These are phyloP conservation scores for Sanghuangporus baumii DNA, from an alignment of 1,284 basidiomycete species.

Conservation along the genomic window DNA sequence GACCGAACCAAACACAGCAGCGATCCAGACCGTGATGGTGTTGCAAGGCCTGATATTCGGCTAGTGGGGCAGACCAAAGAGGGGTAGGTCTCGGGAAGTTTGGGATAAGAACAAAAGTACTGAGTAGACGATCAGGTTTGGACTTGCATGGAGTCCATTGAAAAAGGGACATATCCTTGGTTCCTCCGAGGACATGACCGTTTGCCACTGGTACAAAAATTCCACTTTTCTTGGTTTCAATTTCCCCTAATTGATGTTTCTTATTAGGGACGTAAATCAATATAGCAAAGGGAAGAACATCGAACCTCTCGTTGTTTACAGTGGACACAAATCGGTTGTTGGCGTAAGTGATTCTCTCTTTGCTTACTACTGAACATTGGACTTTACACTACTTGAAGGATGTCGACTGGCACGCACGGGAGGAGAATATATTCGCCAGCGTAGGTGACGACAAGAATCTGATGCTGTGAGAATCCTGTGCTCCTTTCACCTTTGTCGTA, in stretches of 20 bases:
- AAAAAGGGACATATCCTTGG: slow-evolving; percentile 84
- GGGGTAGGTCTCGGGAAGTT: slow-evolving; percentile 55
- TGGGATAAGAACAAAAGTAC: slow-evolving; percentile 2
- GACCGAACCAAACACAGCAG: slow-evolving; percentile 97
- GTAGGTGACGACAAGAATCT: slow-evolving; percentile 97
- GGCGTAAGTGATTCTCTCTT: slow-evolving; percentile 52
- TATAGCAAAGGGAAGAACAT: slow-evolving; percentile 82
- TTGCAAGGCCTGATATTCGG: slow-evolving; percentile 88
- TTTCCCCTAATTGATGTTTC: neutral
- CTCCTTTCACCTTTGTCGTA: slow-evolving; percentile 4
- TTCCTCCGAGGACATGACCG: slow-evolving; percentile 93
- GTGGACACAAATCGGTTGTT: slow-evolving; percentile 85
- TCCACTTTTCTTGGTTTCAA: neutral
- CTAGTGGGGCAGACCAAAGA: slow-evolving; percentile 89
- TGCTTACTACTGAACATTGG: slow-evolving; percentile 1
- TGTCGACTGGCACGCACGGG: slow-evolving; percentile 90
- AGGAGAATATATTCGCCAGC: slow-evolving; percentile 87
- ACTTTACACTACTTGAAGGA: slow-evolving; percentile 51
- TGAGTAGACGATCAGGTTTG: slow-evolving; percentile 57
- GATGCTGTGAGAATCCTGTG: slow-evolving; percentile 63
- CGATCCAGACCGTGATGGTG: slow-evolving; percentile 80
- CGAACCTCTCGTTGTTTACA: slow-evolving; percentile 79
- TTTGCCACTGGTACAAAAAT: slow-evolving; percentile 78
- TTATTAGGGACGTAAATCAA: slow-evolving; percentile 80
- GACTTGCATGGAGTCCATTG: slow-evolving; percentile 86